A percentile compares a stretch with the other conserved stretches of the same genome.
Evolutionary conservation across 2,329 filamentous ascomycete species (phyloP).

Genomic region (Eutypella sp.): DNA sequence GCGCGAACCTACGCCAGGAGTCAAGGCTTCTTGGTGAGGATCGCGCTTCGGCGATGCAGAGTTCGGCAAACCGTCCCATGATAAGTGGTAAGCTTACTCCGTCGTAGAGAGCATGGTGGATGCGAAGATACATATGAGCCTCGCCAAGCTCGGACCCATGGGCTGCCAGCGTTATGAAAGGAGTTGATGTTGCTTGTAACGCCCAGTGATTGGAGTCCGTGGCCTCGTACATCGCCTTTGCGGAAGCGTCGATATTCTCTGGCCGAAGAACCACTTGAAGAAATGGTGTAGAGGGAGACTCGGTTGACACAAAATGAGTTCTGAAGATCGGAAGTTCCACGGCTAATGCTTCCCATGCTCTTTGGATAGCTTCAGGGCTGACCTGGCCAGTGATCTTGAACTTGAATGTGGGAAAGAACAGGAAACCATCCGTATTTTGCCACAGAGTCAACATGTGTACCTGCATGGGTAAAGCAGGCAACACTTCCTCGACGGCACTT

Average conservation of each 20-base stretch:
- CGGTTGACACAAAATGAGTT: constrained; percentile 57
- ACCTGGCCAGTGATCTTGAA: constrained; percentile 46
- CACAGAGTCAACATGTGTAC: constrained; percentile 75
- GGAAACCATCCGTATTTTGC: constrained; percentile 58
- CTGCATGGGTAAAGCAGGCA: constrained; percentile 74
- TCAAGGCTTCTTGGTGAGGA: background rate
- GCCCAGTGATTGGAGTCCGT: constrained; percentile 16
- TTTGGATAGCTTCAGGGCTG: constrained; percentile 36
- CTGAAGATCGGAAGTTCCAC: constrained; percentile 59
- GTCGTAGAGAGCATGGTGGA: constrained; percentile 89
- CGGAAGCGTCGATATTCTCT: constrained; percentile 26
- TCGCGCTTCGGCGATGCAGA: constrained; percentile 12
- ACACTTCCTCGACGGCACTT: constrained; percentile 46
- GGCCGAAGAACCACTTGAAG: constrained; percentile 56
- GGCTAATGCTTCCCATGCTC: constrained; percentile 59
- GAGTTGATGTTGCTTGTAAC: constrained; percentile 15
- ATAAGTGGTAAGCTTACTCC: constrained; percentile 69
- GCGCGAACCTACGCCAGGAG: constrained; percentile 22
- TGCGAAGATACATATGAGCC: constrained; percentile 46
- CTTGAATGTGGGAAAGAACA: constrained; percentile 71
- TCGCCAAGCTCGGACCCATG: constrained; percentile 8
- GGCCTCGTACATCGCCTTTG: constrained; percentile 4
- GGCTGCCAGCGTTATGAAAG: constrained; percentile 20
- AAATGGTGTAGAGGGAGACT: constrained; percentile 43
- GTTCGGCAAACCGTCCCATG: constrained; percentile 36